Evolutionary conservation across 1,284 basidiomycete genomes (phyloP).

Genomic region (Lentinula novae-zelandiae): DNA sequence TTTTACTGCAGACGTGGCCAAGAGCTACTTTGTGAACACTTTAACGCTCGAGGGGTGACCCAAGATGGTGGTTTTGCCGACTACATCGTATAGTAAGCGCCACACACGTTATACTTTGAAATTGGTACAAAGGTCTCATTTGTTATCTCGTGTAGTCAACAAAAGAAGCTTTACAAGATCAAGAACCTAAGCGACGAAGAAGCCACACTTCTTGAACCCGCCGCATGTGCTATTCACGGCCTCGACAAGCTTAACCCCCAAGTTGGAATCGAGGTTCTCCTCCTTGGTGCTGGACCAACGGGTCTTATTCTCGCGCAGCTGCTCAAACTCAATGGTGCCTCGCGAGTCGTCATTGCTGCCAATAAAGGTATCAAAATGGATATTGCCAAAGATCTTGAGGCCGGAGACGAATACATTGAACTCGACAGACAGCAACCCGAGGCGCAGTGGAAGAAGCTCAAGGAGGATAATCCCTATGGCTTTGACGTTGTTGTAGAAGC

Average conservation of each 20-base stretch:
- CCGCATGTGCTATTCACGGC: slow-evolving; percentile 88
- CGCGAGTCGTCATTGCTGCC: slow-evolving; percentile 73
- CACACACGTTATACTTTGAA: neutral
- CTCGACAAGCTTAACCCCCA: slow-evolving; percentile 79
- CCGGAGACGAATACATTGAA: slow-evolving; percentile 80
- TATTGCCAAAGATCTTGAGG: slow-evolving; percentile 72
- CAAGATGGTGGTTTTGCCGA: slow-evolving; percentile 79
- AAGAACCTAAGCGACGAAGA: slow-evolving; percentile 83
- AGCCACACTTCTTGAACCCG: slow-evolving; percentile 84
- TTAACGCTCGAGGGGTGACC: slow-evolving; percentile 65
- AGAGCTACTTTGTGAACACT: slow-evolving; percentile 69
- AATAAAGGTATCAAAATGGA: slow-evolving; percentile 87
- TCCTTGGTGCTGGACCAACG: slow-evolving; percentile 77
- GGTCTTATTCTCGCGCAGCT: slow-evolving; percentile 81
- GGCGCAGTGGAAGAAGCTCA: slow-evolving; percentile 75
- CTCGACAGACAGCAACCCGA: slow-evolving; percentile 72
- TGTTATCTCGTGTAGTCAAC: slow-evolving; percentile 35
- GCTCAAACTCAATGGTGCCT: slow-evolving; percentile 79
- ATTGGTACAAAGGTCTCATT: neutral
- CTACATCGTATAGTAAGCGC: slow-evolving; percentile 65
- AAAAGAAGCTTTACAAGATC: slow-evolving; percentile 80
- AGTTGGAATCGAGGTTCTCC: slow-evolving; percentile 76
- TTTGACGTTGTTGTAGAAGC: slow-evolving; percentile 89
- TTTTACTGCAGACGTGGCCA: slow-evolving; percentile 76
- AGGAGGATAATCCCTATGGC: slow-evolving; percentile 77